Conservation (phyloP, 148 eudicot genomes). For the Simmondsia chinensis region DNA sequence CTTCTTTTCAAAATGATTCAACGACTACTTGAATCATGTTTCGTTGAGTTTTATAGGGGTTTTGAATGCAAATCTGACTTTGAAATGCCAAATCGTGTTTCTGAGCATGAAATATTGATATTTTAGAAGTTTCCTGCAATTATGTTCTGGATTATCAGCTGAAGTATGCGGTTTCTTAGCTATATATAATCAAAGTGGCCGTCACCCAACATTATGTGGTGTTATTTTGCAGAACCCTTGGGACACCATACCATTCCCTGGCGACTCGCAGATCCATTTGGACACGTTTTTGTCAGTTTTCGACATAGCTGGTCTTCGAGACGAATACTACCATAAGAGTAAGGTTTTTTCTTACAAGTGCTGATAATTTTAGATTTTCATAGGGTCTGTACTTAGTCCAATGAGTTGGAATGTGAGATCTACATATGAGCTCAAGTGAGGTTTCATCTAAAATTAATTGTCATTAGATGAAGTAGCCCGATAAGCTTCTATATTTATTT, state of each 20-base stretch:
- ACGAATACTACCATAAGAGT: conserved; percentile 79
- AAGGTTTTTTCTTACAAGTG: no score
- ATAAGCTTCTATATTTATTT: no score
- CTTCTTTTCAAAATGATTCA: background rate
- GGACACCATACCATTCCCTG: conserved; percentile 83
- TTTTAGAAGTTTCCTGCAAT: no score
- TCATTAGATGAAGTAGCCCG: background rate
- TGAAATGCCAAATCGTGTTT: background rate
- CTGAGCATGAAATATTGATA: no score
- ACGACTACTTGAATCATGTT: background rate
- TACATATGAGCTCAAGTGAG: no score
- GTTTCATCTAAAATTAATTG: background rate
- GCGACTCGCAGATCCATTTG: conserved; percentile 61
- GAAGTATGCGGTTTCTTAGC: background rate
- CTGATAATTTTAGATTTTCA: no score
- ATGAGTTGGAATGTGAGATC: no score
- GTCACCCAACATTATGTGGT: background rate
- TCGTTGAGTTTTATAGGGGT: background rate
- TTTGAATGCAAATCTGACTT: background rate
- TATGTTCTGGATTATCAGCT: background rate
- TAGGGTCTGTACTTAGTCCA: no score
- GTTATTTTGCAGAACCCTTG: conserved; percentile 74
- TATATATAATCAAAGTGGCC: background rate
- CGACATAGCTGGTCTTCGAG: conserved; percentile 75
- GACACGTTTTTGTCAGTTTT: conserved; percentile 98